These are phyloP conservation scores for Glaciozyma antarctica DNA, from an alignment of 768 basidiomycete species.

Conservation along the genomic window DNA sequence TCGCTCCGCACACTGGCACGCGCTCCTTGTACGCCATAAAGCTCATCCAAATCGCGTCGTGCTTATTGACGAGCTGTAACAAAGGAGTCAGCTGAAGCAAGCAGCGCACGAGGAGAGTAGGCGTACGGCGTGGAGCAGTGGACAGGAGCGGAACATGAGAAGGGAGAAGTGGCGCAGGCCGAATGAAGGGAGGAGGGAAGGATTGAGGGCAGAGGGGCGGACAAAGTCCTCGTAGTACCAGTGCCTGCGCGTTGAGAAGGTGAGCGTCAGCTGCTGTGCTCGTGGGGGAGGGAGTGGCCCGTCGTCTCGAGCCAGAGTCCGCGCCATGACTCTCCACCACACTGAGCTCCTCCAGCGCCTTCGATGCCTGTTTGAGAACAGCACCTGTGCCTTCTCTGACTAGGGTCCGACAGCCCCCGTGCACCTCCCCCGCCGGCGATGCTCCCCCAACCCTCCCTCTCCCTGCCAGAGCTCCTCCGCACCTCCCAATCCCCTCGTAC, in stretches of 20 bases:
- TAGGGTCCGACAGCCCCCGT: too few species aligned
- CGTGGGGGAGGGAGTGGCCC: background rate
- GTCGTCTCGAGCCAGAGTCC: background rate
- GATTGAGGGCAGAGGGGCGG: constrained; percentile 56
- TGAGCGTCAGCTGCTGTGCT: background rate
- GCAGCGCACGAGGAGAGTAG: background rate
- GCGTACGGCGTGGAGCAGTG: constrained; percentile 24
- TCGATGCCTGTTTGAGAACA: too few species aligned
- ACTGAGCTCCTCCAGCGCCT: too few species aligned
- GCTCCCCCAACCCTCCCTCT: too few species aligned
- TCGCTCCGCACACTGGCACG: constrained; percentile 95
- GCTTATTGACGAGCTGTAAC: constrained; percentile 20
- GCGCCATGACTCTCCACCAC: background rate
- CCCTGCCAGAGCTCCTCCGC: background rate
- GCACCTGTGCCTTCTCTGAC: too few species aligned
- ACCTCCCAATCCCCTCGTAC: background rate
- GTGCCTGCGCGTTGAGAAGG: constrained; percentile 51
- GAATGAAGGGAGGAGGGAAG: constrained; percentile 73
- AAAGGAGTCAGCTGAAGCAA: background rate
- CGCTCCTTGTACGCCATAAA: constrained; percentile 95
- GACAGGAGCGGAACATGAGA: constrained; percentile 28
- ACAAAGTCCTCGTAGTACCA: constrained; percentile 99
- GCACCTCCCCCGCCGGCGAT: too few species aligned
- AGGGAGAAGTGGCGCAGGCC: constrained; percentile 84
- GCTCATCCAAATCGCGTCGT: constrained; percentile 36